Conservation (phyloP, 257 asterid species). For the Nicotiana attenuata region DNA sequence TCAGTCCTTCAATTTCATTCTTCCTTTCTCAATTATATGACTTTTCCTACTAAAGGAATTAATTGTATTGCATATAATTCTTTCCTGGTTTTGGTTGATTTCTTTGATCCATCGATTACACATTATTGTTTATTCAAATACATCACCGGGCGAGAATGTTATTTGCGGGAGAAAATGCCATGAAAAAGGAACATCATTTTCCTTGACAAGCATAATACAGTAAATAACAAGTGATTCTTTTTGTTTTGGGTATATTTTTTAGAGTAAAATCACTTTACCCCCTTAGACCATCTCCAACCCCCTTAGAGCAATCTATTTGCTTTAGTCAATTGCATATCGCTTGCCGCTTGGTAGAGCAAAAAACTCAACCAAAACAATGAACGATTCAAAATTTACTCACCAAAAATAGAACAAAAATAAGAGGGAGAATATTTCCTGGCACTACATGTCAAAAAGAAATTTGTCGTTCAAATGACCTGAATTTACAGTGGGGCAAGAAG, state of each 20-base stretch:
- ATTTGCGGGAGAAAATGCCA: background rate
- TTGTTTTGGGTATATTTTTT: background rate
- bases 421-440: conserved; percentile 7
- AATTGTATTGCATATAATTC: too few species aligned
- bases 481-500: conserved; percentile 56
- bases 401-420: background rate
- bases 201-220: background rate
- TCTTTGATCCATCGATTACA: background rate
- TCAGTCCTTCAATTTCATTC: too few species aligned
- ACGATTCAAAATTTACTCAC: background rate
- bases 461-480: conserved; percentile 1
- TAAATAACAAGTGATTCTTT: background rate
- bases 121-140: background rate
- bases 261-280: too few species aligned
- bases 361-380: background rate
- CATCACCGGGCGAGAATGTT: background rate
- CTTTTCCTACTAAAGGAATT: too few species aligned
- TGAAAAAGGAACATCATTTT: background rate
- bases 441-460: conserved; percentile 15
- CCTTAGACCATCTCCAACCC: background rate
- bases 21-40: too few species aligned
- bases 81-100: background rate
- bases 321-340: background rate
- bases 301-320: background rate
- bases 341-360: background rate